Evolutionary conservation across 805 yeast species (phyloP).

Genomic region (Torulaspora quercuum): DNA sequence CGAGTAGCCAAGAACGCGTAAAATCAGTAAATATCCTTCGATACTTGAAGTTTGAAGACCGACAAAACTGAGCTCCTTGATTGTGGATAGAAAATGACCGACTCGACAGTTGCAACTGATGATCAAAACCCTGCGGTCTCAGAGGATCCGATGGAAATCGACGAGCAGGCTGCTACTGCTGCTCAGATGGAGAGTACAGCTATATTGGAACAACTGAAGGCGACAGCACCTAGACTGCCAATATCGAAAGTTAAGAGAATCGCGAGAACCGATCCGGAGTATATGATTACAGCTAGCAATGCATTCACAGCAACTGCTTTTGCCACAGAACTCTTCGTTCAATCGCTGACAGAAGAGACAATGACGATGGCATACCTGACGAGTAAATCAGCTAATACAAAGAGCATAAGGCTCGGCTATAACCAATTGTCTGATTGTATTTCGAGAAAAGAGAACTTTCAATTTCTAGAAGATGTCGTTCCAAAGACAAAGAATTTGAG

Average conservation of each 20-base stretch:
- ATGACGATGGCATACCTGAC: constrained; percentile 23
- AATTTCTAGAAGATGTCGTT: constrained; percentile 25
- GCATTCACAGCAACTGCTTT: constrained; percentile 29
- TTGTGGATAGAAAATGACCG: background rate
- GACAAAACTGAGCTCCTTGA: no score
- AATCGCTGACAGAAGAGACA: constrained; percentile 28
- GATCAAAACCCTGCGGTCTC: background rate
- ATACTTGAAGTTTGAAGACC: no score
- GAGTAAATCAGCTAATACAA: constrained; percentile 13
- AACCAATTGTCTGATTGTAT: constrained; percentile 25
- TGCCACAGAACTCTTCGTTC: constrained; percentile 29
- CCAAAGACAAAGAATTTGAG: constrained; percentile 26
- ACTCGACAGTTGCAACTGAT: background rate
- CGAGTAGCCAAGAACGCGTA: no score
- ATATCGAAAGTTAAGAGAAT: constrained; percentile 27
- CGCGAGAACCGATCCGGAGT: constrained; percentile 28
- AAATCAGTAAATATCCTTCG: no score
- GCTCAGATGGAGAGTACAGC: constrained; percentile 3
- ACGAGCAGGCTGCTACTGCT: constrained; percentile 3
- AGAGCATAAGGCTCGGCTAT: constrained; percentile 23
- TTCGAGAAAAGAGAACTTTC: constrained; percentile 21
- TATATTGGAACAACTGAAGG: constrained; percentile 8
- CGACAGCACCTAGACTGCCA: constrained; percentile 22
- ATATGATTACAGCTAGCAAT: constrained; percentile 24
- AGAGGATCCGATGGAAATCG: constrained; percentile 11